Evolutionary conservation across 495 filamentous ascomycete species (phyloP).

Genomic region (Penicillium lividum): DNA sequence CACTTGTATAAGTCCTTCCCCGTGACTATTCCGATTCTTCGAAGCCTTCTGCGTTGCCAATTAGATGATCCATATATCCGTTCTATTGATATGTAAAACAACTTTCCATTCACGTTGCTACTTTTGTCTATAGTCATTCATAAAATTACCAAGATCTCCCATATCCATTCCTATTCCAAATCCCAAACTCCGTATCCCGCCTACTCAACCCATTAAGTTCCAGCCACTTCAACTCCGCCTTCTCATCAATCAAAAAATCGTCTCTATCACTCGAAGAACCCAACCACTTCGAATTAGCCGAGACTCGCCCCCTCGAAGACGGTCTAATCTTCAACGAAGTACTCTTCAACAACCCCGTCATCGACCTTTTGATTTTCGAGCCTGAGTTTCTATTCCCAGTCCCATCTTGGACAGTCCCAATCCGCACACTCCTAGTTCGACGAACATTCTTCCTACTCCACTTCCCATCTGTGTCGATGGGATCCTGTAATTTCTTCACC

Average conservation of each 20-base stretch:
- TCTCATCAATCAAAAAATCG: constrained; percentile 15
- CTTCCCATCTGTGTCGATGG: constrained; percentile 14
- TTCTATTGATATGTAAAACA: not conserved
- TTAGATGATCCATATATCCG: too few relatives aligned
- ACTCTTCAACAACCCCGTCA: constrained; percentile 18
- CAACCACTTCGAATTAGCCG: constrained; percentile 14
- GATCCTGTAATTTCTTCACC: constrained; percentile 12
- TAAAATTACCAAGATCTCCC: constrained; percentile 7
- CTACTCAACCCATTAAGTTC: constrained; percentile 18
- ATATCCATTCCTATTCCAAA: constrained; percentile 16
- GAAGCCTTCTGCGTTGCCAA: too few relatives aligned
- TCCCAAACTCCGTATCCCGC: constrained; percentile 9
- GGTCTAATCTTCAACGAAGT: constrained; percentile 13
- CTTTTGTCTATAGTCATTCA: not conserved
- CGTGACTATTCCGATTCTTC: too few relatives aligned
- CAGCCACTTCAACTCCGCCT: constrained; percentile 19
- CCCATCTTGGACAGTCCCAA: not conserved
- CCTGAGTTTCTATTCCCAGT: not conserved
- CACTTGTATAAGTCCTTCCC: too few relatives aligned
- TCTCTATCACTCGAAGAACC: constrained; percentile 16
- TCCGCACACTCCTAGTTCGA: not conserved
- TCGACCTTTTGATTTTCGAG: constrained; percentile 18
- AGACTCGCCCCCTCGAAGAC: not conserved
- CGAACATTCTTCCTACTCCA: not conserved
- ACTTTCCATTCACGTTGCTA: not conserved